Percentiles rank a stretch among this genome's conserved stretches.
Conservation (phyloP, 352 stramenopile genomes). For the Discostella stelligera region DNA sequence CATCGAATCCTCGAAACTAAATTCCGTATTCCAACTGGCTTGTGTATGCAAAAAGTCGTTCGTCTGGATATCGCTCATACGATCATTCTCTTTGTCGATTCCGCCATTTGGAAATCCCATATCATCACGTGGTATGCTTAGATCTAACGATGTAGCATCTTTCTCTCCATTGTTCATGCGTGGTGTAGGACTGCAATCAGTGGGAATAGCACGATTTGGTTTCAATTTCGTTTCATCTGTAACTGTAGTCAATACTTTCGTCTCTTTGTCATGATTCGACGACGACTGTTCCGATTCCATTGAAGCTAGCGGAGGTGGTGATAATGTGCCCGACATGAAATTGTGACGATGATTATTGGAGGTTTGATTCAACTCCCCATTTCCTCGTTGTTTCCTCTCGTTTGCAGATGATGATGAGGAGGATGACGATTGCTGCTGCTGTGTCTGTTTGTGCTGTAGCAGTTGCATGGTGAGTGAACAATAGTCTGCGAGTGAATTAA, state of each 20-base stretch:
- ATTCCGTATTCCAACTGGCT: constrained; percentile 23
- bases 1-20: constrained; percentile 23
- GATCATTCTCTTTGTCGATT: constrained; percentile 3
- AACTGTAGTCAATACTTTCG: background rate
- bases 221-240: constrained; percentile 8
- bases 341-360: constrained; percentile 8
- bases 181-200: constrained; percentile 16
- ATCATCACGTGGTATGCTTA: constrained; percentile 15
- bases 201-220: background rate
- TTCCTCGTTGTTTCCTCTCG: constrained; percentile 4
- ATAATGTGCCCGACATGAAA: constrained; percentile 7
- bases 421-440: background rate
- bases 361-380: constrained; percentile 12
- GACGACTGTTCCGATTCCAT: constrained; percentile 32
- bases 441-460: no score
- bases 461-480: constrained; percentile 55
- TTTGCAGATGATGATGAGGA: constrained; percentile 11
- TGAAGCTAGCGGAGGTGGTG: constrained; percentile 27
- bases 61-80: background rate
- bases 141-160: constrained; percentile 20
- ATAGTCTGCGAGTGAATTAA: constrained; percentile 54
- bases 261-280: constrained; percentile 8
- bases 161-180: constrained; percentile 20
- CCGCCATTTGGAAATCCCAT: constrained; percentile 13
- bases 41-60: constrained; percentile 14